Conservation (phyloP, 2,329 filamentous ascomycete species). For the Pseudocercospora fuligena region DNA sequence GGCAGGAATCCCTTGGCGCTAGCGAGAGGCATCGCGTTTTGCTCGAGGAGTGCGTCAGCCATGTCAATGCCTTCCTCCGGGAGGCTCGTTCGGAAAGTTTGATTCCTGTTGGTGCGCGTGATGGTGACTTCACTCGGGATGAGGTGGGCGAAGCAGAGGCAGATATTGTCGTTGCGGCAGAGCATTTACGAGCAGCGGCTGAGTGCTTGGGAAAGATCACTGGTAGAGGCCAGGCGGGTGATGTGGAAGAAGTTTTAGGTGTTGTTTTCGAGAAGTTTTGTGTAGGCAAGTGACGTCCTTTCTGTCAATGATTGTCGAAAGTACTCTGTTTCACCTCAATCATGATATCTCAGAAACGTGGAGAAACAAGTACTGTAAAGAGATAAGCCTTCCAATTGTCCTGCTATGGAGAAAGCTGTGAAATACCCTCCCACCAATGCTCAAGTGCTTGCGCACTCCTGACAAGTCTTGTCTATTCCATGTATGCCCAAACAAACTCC, state of each 20-base stretch:
- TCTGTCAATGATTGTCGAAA: background rate
- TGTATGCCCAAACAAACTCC: slow-evolving; percentile 13
- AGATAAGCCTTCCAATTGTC: slow-evolving; percentile 9
- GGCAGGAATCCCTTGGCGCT: slow-evolving; percentile 85
- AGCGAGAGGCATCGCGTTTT: slow-evolving; percentile 87
- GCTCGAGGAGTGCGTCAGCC: slow-evolving; percentile 70
- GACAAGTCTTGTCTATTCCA: background rate
- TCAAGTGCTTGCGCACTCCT: slow-evolving; percentile 9
- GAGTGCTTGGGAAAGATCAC: slow-evolving; percentile 84
- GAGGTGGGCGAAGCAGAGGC: slow-evolving; percentile 53
- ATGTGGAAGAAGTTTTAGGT: slow-evolving; percentile 93
- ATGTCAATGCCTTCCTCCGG: slow-evolving; percentile 74
- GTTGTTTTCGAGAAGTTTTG: slow-evolving; percentile 92
- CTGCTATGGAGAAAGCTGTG: slow-evolving; percentile 4
- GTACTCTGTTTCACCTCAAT: background rate
- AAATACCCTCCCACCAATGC: background rate
- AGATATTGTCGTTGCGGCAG: slow-evolving; percentile 88
- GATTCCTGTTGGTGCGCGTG: slow-evolving; percentile 1
- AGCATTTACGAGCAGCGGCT: slow-evolving; percentile 81
- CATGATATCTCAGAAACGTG: too few relatives aligned
- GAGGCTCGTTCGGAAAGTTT: slow-evolving; percentile 50
- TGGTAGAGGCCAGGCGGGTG: slow-evolving; percentile 79
- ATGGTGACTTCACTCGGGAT: slow-evolving; percentile 13
- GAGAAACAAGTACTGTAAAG: background rate
- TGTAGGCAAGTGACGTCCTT: slow-evolving; percentile 44